These are phyloP conservation scores for Apiospora malaysiana DNA, from an alignment of 2,329 filamentous ascomycete species.

Conservation along the genomic window DNA sequence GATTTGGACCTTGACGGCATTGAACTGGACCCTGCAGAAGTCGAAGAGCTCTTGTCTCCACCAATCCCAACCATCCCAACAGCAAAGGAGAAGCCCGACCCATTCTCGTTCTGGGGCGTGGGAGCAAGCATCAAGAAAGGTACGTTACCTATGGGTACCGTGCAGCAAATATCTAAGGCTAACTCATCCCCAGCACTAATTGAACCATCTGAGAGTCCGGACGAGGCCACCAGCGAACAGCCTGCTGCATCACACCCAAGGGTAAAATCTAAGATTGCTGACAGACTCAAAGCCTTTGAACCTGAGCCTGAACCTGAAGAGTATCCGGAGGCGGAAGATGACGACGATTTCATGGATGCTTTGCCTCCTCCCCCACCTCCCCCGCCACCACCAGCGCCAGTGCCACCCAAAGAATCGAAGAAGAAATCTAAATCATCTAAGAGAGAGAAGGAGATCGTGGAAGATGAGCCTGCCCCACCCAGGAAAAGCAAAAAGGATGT, in stretches of 20 bases:
- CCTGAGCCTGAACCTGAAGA: constrained; percentile 23
- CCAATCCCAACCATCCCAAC: constrained; percentile 28
- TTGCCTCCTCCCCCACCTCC: constrained; percentile 40
- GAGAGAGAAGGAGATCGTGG: constrained; percentile 44
- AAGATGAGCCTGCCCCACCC: constrained; percentile 22
- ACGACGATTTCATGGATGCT: constrained; percentile 43
- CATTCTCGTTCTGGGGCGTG: constrained; percentile 65
- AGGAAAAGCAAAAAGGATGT: constrained; percentile 29
- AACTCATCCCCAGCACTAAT: constrained; percentile 43
- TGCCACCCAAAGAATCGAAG: constrained; percentile 45
- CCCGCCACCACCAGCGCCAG: constrained; percentile 44
- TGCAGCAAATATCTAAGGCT: constrained; percentile 28
- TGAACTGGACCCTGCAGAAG: constrained; percentile 35
- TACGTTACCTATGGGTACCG: constrained; percentile 41
- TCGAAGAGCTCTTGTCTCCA: constrained; percentile 31
- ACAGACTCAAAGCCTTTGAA: constrained; percentile 64
- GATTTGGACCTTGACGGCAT: constrained; percentile 39
- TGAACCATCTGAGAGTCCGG: constrained; percentile 56
- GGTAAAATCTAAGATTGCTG: constrained; percentile 61
- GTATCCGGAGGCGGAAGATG: constrained; percentile 40
- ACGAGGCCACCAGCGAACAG: constrained; percentile 49
- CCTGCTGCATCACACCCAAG: constrained; percentile 52
- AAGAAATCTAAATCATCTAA: constrained; percentile 48
- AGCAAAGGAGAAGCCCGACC: constrained; percentile 42
- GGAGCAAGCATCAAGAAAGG: constrained; percentile 43